Percentiles rank a stretch among this genome's conserved stretches.
Evolutionary conservation across 2,329 filamentous ascomycete genomes (phyloP).

Genomic region (Hyphodiscus sp.): DNA sequence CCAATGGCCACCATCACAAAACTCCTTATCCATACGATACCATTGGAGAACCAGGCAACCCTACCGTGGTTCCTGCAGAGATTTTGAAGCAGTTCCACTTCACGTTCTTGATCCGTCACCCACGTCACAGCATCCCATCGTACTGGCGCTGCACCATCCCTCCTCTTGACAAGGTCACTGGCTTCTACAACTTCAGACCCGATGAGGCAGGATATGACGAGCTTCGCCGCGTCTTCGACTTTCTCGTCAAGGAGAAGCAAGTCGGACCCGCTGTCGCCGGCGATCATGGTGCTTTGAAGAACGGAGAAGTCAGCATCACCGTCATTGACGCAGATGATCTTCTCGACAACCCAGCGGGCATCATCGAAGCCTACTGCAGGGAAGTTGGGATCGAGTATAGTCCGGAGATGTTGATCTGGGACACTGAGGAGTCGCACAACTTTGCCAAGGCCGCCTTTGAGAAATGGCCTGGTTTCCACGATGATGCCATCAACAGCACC

Average conservation of each 20-base stretch:
- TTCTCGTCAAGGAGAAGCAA: conserved; percentile 60
- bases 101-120: conserved; percentile 94
- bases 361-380: conserved; percentile 74
- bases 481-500: conserved; percentile 82
- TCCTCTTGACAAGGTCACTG: conserved; percentile 73
- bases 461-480: conserved; percentile 96
- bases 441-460: conserved; percentile 72
- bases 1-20: conserved; percentile 21
- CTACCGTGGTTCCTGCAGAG: conserved; percentile 72
- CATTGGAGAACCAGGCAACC: conserved; percentile 62
- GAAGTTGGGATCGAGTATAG: conserved; percentile 72
- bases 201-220: conserved; percentile 87
- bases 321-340: conserved; percentile 92
- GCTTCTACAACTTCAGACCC: conserved; percentile 81
- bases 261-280: conserved; percentile 62
- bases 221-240: conserved; percentile 82
- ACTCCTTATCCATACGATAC: conserved; percentile 53
- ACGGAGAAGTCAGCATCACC: conserved; percentile 58
- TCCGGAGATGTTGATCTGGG: conserved; percentile 78
- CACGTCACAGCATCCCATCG: conserved; percentile 83
- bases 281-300: conserved; percentile 19
- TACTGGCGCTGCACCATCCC: conserved; percentile 94
- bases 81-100: conserved; percentile 81
- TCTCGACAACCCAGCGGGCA: conserved; percentile 72
- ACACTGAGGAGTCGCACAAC: conserved; percentile 62